Conservation (phyloP, 2,329 filamentous ascomycete genomes). For the Hortaea sp. region DNA sequence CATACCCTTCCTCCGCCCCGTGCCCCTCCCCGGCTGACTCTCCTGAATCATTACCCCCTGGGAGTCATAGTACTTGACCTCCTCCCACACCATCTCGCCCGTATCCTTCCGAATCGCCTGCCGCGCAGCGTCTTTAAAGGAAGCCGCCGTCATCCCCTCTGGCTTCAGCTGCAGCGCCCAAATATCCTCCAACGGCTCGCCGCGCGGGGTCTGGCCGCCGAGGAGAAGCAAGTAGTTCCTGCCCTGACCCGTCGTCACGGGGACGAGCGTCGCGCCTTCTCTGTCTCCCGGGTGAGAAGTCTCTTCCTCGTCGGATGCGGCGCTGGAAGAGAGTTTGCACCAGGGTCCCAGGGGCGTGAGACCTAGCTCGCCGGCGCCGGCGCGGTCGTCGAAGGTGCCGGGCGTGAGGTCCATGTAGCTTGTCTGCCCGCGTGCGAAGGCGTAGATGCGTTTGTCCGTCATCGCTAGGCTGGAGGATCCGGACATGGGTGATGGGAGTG, state of each 20-base stretch:
- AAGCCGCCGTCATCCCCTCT: slow-evolving; percentile 36
- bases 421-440: slow-evolving; percentile 8
- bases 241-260: slow-evolving; percentile 42
- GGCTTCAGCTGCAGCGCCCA: slow-evolving; percentile 46
- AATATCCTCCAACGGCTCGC: slow-evolving; percentile 30
- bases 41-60: slow-evolving; percentile 28
- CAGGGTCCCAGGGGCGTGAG: slow-evolving; percentile 26
- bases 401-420: slow-evolving; percentile 12
- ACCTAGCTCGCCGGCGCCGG: slow-evolving; percentile 6
- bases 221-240: slow-evolving; percentile 44
- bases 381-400: slow-evolving; percentile 5
- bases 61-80: slow-evolving; percentile 39
- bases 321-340: slow-evolving; percentile 27
- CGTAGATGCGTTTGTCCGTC: slow-evolving; percentile 32
- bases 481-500: slow-evolving; percentile 16
- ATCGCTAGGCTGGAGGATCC: slow-evolving; percentile 35
- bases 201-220: slow-evolving; percentile 31
- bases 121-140: slow-evolving; percentile 41
- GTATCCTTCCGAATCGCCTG: slow-evolving; percentile 36
- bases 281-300: slow-evolving; percentile 33
- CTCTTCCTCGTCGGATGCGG: slow-evolving; percentile 26
- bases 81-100: slow-evolving; percentile 41
- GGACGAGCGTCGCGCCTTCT: slow-evolving; percentile 34
- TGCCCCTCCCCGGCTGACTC: slow-evolving; percentile 22
- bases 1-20: slow-evolving; percentile 33